Evolutionary conservation across 345 rosid genomes (phyloP), one percentile per base, ranked within the genome.

Genomic region (Eucalyptus pauciflora): DNA sequence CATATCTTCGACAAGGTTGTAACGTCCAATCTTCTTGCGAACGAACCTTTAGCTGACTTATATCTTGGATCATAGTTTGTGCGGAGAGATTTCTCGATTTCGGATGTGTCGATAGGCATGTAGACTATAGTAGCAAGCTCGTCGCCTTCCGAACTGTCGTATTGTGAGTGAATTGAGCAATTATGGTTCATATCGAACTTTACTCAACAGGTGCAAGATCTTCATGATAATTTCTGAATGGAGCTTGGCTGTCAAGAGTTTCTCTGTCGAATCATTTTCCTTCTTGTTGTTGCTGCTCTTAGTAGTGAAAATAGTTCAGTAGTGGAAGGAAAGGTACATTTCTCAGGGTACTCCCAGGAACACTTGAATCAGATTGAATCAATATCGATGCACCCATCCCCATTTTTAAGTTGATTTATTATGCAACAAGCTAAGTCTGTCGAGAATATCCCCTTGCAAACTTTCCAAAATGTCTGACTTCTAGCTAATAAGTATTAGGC

Each of bases 71-170:
- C 80, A 33, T 69, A 7, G 7, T 33, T 69, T 69, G 24, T 69
- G 24, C 2, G 12, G 45, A 69, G 13, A 37, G 27, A 71, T 71
- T 71, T 71, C 27, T 71, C 0, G 25, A 37, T 71, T 71, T 37
- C 8, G 4, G 2, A 71, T 22, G 14, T 71, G 46, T 37, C 7
- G 7, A 71, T 71, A 3, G 46, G 27, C 14, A 6, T 5, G 2
- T 37, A 5, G 3, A 10, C 4, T 37, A 4, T 37, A 18, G 81
- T 10, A 71, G 14, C 2, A 71, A 3, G 8, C 46, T 18, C 6
- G 4, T 1, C 2, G 14, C 46, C 46, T 18, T 0, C 0, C 1
- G 2, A 5, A 71, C 1, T 6, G 27, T 37, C 3, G 3, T 18
- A 6, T 37, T 18, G 25, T 18, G 4, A 37, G 13, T 71, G 25